Percentiles rank a stretch among this genome's conserved stretches.
Conservation (phyloP, 805 yeast genomes). For the Middelhovenomyces tepae region DNA sequence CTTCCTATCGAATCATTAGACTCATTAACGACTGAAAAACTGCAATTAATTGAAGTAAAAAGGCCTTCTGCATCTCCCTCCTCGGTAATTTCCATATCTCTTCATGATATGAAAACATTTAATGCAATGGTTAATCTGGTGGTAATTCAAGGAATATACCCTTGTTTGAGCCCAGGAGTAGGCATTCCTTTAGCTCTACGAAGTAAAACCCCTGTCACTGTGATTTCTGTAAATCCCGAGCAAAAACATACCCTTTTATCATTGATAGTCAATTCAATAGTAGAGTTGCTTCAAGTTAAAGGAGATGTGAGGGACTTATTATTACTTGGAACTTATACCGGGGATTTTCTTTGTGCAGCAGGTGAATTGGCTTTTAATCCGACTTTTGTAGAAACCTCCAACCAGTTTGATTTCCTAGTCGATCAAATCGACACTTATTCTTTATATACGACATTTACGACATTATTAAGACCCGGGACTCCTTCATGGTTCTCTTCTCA, state of each 20-base stretch:
- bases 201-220: conserved; percentile 42
- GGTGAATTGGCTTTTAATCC: conserved; percentile 22
- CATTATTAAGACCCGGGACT: conserved; percentile 43
- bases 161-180: conserved; percentile 45
- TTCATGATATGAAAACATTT: conserved; percentile 76
- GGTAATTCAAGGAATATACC: conserved; percentile 63
- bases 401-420: conserved; percentile 6
- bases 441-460: conserved; percentile 50
- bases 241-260: conserved; percentile 4
- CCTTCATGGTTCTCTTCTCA: conserved; percentile 39
- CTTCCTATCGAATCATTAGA: too few relatives aligned
- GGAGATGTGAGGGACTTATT: conserved; percentile 24
- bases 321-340: conserved; percentile 21
- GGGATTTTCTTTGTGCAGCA: conserved; percentile 22
- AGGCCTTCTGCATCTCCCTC: too few relatives aligned
- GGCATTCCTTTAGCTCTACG: conserved; percentile 61
- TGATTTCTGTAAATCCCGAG: conserved; percentile 29
- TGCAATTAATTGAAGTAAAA: too few relatives aligned
- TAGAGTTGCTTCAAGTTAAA: conserved; percentile 14
- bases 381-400: conserved; percentile 6
- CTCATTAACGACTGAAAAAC: too few relatives aligned
- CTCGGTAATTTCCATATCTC: conserved; percentile 53
- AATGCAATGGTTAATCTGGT: conserved; percentile 55
- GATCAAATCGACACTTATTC: conserved; percentile 45
- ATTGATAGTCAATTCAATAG: conserved; percentile 12